Conservation (phyloP, 2,329 filamentous ascomycete species). For the Talaromyces pinophilus region DNA sequence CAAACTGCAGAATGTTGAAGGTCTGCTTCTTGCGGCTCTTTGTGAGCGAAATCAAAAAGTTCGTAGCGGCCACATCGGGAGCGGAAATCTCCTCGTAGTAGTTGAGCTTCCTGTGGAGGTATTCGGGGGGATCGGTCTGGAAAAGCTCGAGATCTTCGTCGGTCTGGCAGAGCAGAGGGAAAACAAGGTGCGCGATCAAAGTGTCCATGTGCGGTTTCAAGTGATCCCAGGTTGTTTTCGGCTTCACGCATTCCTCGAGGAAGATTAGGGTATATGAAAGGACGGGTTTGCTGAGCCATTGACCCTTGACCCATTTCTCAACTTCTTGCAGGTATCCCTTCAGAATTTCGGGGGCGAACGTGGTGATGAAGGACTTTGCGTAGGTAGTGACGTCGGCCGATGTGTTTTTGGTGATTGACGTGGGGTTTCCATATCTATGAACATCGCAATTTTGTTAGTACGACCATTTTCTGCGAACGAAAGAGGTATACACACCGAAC, state of each 20-base stretch:
- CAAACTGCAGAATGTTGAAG: conserved; percentile 89
- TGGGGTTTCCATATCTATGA: conserved; percentile 81
- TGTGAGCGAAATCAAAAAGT: conserved; percentile 92
- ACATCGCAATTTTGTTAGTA: background rate
- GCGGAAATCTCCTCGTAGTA: conserved; percentile 97
- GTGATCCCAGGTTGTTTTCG: conserved; percentile 94
- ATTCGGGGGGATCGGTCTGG: conserved; percentile 91
- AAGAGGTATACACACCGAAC: conserved; percentile 64
- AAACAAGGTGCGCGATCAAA: conserved; percentile 90
- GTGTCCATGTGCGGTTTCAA: conserved; percentile 92
- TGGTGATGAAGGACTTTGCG: conserved; percentile 85
- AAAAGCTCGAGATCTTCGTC: conserved; percentile 93
- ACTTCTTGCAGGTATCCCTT: conserved; percentile 93
- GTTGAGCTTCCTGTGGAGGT: conserved; percentile 94
- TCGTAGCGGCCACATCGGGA: conserved; percentile 92
- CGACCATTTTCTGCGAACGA: conserved; percentile 10
- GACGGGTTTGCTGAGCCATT: conserved; percentile 93
- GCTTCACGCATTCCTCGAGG: conserved; percentile 94
- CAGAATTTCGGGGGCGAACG: conserved; percentile 92
- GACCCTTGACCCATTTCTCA: conserved; percentile 95
- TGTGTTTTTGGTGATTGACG: conserved; percentile 71
- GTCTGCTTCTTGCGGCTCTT: conserved; percentile 95
- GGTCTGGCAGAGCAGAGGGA: conserved; percentile 89
- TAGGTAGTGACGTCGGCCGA: conserved; percentile 76
- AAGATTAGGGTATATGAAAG: conserved; percentile 92